Evolutionary conservation across 2,329 filamentous ascomycete genomes (phyloP).

Genomic region (Paraphoma sp.): DNA sequence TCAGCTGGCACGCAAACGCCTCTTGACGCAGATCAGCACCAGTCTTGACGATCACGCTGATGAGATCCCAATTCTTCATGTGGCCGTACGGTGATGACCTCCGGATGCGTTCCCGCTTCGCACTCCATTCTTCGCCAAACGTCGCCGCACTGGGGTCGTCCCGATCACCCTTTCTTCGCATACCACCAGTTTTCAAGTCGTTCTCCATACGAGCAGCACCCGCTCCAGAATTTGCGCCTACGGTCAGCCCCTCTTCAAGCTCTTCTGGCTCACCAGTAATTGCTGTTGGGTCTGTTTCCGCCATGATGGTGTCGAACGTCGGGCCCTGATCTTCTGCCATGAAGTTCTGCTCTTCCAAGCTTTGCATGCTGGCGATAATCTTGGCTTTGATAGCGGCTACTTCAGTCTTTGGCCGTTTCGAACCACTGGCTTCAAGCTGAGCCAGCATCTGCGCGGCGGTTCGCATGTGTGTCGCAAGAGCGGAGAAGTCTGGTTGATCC

Average conservation of each 20-base stretch:
- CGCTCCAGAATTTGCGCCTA: constrained; percentile 69
- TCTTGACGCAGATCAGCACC: constrained; percentile 83
- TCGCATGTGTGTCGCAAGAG: constrained; percentile 84
- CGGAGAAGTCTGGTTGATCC: constrained; percentile 82
- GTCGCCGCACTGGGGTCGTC: constrained; percentile 86
- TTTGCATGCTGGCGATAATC: constrained; percentile 91
- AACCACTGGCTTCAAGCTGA: constrained; percentile 79
- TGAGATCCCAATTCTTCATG: constrained; percentile 89
- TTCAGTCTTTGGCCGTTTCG: constrained; percentile 79
- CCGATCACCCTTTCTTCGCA: constrained; percentile 80
- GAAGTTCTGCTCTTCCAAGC: constrained; percentile 83
- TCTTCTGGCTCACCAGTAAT: constrained; percentile 59
- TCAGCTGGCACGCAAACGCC: constrained; percentile 85
- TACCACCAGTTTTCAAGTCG: constrained; percentile 83
- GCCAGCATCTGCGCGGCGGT: constrained; percentile 87
- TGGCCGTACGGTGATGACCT: constrained; percentile 84
- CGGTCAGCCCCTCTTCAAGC: constrained; percentile 62
- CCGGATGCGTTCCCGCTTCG: constrained; percentile 83
- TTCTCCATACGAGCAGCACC: constrained; percentile 88
- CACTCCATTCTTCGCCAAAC: constrained; percentile 85
- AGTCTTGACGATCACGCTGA: constrained; percentile 88
- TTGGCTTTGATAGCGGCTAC: constrained; percentile 84
- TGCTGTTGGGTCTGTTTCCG: constrained; percentile 66
- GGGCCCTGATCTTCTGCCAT: constrained; percentile 74
- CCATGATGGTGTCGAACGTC: constrained; percentile 84